These are phyloP conservation scores for Fusarium caatingaense DNA, from an alignment of 2,329 filamentous ascomycete genomes.

Conservation along the genomic window DNA sequence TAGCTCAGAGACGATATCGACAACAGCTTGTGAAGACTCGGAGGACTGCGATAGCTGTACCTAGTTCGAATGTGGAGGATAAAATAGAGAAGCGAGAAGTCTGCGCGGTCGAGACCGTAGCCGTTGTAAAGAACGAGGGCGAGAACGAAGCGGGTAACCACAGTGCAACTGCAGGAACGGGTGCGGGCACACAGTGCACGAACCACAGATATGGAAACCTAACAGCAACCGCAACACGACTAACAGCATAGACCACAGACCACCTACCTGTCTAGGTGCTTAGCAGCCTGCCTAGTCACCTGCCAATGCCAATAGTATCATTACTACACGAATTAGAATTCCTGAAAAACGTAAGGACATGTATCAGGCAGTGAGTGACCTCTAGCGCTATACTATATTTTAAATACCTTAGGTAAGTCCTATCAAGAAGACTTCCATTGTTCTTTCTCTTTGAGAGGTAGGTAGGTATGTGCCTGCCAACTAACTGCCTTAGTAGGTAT, in stretches of 20 bases:
- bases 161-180: constrained; percentile 8
- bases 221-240: not conserved
- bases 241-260: not conserved
- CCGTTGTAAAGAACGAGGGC: constrained; percentile 21
- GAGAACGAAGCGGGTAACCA: constrained; percentile 28
- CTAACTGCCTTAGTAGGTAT: not conserved
- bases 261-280: not conserved
- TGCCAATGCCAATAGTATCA: not conserved
- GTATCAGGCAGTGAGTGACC: not conserved
- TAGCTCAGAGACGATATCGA: not conserved
- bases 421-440: not conserved
- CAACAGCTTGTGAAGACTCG: constrained; percentile 7
- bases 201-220: constrained; percentile 8
- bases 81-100: constrained; percentile 17
- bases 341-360: not conserved
- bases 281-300: not conserved
- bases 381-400: not conserved
- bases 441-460: not conserved
- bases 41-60: not conserved
- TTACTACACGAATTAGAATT: constrained; percentile 19
- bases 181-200: constrained; percentile 16
- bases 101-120: constrained; percentile 19
- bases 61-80: constrained; percentile 14
- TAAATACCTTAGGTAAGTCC: not conserved
- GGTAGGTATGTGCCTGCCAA: not conserved